Evolutionary conservation across 2,329 filamentous ascomycete genomes (phyloP).

Genomic region (Colletotrichum tropicale): DNA sequence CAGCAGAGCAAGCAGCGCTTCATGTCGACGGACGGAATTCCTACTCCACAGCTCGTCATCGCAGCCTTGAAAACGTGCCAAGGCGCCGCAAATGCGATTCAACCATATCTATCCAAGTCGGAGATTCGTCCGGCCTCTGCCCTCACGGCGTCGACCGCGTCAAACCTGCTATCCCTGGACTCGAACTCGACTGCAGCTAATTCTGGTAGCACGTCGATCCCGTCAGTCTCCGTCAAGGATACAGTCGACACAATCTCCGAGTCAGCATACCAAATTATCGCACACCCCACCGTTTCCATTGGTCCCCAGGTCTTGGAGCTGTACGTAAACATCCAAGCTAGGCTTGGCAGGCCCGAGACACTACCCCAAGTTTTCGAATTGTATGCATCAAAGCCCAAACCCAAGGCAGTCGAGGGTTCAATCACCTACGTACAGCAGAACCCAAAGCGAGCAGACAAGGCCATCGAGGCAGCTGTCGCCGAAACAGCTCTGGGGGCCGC

Average conservation of each 20-base stretch:
- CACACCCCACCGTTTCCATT: conserved; percentile 80
- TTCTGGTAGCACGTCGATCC: conserved; percentile 14
- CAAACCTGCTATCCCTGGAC: conserved; percentile 38
- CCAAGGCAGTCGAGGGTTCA: conserved; percentile 62
- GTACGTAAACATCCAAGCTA: conserved; percentile 79
- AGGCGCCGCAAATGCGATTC: conserved; percentile 47
- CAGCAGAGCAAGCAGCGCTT: conserved; percentile 48
- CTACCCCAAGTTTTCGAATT: conserved; percentile 81
- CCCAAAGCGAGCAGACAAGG: conserved; percentile 71
- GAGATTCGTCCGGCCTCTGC: conserved; percentile 52
- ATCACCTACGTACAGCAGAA: conserved; percentile 67
- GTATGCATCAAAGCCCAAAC: conserved; percentile 82
- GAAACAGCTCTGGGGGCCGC: conserved; percentile 79
- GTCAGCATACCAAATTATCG: conserved; percentile 72
- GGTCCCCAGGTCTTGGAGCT: conserved; percentile 71
- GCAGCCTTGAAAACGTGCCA: conserved; percentile 50
- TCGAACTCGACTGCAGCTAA: conserved; percentile 22
- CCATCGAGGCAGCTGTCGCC: conserved; percentile 74
- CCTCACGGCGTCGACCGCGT: conserved; percentile 40
- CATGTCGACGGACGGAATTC: conserved; percentile 48
- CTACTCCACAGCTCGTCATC: conserved; percentile 45
- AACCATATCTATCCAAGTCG: conserved; percentile 42
- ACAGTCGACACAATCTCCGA: conserved; percentile 59
- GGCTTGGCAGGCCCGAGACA: conserved; percentile 74
- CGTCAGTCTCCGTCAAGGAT: conserved; percentile 36